A percentile compares a stretch with the other conserved stretches of the same genome.
Evolutionary conservation across 176 grass and related monocot genomes (phyloP).

Genomic region (Oryza punctata): DNA sequence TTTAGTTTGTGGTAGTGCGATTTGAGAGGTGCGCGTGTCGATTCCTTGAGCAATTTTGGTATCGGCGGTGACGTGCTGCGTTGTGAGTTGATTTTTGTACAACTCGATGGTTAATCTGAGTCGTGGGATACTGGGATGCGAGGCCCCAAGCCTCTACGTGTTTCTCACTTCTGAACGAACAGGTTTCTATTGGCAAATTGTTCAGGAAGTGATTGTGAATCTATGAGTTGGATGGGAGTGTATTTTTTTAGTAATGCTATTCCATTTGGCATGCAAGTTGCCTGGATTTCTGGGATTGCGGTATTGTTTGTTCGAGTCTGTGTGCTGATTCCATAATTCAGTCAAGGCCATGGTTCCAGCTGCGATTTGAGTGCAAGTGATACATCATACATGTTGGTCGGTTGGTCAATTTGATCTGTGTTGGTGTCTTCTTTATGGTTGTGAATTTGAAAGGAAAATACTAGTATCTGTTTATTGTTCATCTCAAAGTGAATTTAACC

Average conservation of each 20-base stretch:
- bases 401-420: not conserved
- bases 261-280: not conserved
- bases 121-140: too few relatives aligned
- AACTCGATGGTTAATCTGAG: too few relatives aligned
- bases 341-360: not conserved
- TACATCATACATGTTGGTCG: not conserved
- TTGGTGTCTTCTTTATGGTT: not conserved
- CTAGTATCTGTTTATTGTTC: not conserved
- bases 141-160: too few relatives aligned
- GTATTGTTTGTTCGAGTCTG: too few relatives aligned
- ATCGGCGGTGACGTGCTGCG: not conserved
- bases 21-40: not conserved
- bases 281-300: not conserved
- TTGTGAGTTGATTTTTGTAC: not conserved
- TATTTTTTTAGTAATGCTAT: not conserved
- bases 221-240: not conserved
- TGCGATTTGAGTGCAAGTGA: not conserved
- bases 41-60: not conserved
- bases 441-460: not conserved
- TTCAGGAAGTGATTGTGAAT: not conserved
- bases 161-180: too few relatives aligned
- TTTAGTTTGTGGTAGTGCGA: not conserved
- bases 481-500: not conserved
- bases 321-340: not conserved
- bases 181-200: not conserved